Percentiles rank a stretch among this genome's conserved stretches.
These are phyloP conservation scores for Termitomyces sp. DNA, from an alignment of 768 basidiomycete species.

Conservation along the genomic window DNA sequence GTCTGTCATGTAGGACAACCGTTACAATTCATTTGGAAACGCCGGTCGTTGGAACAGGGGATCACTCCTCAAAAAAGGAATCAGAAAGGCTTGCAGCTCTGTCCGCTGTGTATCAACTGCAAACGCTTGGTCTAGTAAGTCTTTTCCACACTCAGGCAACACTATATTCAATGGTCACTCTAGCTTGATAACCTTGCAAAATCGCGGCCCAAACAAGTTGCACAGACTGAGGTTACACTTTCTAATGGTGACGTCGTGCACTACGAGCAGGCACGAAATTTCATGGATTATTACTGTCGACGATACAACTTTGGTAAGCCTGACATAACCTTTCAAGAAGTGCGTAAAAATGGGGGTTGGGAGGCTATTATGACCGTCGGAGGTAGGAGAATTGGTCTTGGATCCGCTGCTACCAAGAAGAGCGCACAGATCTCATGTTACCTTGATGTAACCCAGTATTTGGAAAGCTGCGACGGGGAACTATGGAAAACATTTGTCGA, in stretches of 20 bases:
- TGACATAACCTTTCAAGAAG: conserved; percentile 52
- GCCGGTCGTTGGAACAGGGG: conserved; percentile 56
- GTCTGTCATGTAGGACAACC: conserved; percentile 28
- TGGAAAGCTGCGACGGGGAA: conserved; percentile 76
- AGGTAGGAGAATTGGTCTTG: conserved; percentile 79
- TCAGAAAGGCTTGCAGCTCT: conserved; percentile 75
- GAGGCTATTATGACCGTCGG: conserved; percentile 74
- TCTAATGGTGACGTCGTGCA: conserved; percentile 60
- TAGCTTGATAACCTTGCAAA: conserved; percentile 37
- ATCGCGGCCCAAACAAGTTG: conserved; percentile 17
- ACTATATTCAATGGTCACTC: background rate
- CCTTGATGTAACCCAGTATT: conserved; percentile 83
- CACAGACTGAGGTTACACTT: conserved; percentile 29
- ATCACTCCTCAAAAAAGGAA: conserved; percentile 51
- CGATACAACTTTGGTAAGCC: conserved; percentile 71
- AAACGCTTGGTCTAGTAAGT: conserved; percentile 60
- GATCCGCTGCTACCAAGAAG: conserved; percentile 66
- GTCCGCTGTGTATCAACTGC: conserved; percentile 68
- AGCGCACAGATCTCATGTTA: conserved; percentile 66
- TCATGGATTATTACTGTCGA: conserved; percentile 95
- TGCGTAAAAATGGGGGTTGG: conserved; percentile 40
- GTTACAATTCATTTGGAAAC: conserved; percentile 32
- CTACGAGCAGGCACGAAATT: conserved; percentile 73
- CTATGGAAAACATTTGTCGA: conserved; percentile 72
- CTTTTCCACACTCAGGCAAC: background rate